Evolutionary conservation across 495 filamentous ascomycete genomes (phyloP).

Genomic region (Emericellopsis terricola): DNA sequence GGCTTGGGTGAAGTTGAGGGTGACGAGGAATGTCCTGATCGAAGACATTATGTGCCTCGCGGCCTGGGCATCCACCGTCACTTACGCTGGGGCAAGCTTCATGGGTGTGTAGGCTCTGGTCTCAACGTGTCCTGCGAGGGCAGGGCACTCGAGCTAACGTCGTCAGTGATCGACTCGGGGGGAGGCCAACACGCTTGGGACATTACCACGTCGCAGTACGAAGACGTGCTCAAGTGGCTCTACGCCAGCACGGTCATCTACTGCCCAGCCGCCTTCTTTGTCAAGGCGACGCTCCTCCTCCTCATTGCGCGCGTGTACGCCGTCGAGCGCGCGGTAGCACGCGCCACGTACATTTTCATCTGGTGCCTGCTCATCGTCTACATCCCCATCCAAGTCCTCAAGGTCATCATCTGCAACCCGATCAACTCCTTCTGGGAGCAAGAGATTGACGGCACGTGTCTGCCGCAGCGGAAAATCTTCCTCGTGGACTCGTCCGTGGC

Average conservation of each 20-base stretch:
- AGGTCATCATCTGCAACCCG: constrained; percentile 10
- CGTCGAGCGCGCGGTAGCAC: not conserved
- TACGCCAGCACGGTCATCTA: not conserved
- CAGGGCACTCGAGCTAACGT: not conserved
- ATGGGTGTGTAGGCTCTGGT: not conserved
- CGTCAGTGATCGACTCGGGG: not conserved
- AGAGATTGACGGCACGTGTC: constrained; percentile 5
- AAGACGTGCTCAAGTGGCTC: not conserved
- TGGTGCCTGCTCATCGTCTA: not conserved
- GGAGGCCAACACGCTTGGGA: not conserved
- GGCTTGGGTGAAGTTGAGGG: not conserved
- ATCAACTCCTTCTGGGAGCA: constrained; percentile 10
- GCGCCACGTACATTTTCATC: not conserved
- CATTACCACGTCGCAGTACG: not conserved
- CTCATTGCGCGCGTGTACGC: not conserved
- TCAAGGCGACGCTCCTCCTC: not conserved
- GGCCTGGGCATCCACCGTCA: not conserved
- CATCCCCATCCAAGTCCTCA: constrained; percentile 1
- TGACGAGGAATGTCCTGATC: not conserved
- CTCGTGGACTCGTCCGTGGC: constrained; percentile 12
- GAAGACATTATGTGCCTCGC: not conserved
- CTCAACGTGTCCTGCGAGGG: not conserved
- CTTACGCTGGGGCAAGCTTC: not conserved
- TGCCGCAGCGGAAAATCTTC: constrained; percentile 8
- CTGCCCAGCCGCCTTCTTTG: not conserved